Evolutionary conservation across 2,329 filamentous ascomycete genomes (phyloP).

Genomic region (Calonectria pteridis): DNA sequence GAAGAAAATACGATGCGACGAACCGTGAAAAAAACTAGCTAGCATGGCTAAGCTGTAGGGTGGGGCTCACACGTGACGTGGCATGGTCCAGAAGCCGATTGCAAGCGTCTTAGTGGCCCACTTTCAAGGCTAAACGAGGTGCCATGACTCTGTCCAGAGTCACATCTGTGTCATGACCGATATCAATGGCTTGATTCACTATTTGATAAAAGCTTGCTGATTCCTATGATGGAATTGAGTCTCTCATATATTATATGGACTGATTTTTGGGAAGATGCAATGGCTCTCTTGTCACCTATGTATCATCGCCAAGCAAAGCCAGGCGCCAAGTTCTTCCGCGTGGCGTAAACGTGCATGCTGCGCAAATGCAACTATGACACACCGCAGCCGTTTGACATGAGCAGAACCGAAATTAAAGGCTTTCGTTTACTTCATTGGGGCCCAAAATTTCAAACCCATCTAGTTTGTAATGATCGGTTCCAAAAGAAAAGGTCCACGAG

Average conservation of each 20-base stretch:
- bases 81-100: neutral
- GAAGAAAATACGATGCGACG: slow-evolving; percentile 4
- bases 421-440: neutral
- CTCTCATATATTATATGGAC: neutral
- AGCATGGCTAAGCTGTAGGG: neutral
- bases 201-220: neutral
- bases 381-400: neutral
- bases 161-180: neutral
- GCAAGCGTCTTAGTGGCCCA: neutral
- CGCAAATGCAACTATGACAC: neutral
- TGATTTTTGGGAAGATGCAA: neutral
- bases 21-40: slow-evolving; percentile 13
- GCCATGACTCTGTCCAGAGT: neutral
- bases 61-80: slow-evolving; percentile 2
- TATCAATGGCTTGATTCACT: neutral
- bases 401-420: neutral
- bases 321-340: neutral
- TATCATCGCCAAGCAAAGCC: neutral
- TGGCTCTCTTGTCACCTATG: neutral
- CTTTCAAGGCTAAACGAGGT: slow-evolving; percentile 10
- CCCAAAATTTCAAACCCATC: neutral
- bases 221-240: neutral
- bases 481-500: neutral
- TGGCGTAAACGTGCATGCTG: neutral
- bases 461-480: neutral